Conservation (phyloP, 176 grass and related monocot species). For the Musa beccarii region DNA sequence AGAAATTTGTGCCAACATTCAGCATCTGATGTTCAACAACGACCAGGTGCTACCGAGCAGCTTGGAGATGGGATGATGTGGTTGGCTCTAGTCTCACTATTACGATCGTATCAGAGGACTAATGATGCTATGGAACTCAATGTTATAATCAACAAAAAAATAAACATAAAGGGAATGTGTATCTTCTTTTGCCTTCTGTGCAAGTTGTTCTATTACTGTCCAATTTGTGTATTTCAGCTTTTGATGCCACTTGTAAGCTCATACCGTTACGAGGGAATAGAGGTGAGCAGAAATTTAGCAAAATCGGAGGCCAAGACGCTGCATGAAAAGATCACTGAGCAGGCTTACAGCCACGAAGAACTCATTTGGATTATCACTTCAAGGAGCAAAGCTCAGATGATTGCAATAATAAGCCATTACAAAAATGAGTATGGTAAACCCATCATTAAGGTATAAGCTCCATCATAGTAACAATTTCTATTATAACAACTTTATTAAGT, state of each 20-base stretch:
- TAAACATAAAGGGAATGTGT: no score
- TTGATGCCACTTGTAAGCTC: conserved; percentile 79
- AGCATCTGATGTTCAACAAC: not conserved
- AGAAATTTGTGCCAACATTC: not conserved
- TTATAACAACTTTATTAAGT: no score
- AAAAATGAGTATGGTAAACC: conserved; percentile 65
- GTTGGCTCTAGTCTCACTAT: not conserved
- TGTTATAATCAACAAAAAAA: not conserved
- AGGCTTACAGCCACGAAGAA: conserved; percentile 77
- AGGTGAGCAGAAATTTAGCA: conserved; percentile 59
- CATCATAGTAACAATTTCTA: not conserved
- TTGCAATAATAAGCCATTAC: conserved; percentile 75
- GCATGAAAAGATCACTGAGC: conserved; percentile 58
- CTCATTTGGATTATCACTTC: conserved; percentile 80
- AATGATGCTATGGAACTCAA: not conserved
- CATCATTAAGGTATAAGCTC: conserved; percentile 55
- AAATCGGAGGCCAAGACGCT: conserved; percentile 84
- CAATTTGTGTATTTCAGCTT: conserved; percentile 42
- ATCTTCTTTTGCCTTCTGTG: not conserved
- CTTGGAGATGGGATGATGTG: not conserved
- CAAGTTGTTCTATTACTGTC: not conserved
- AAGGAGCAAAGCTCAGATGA: conserved; percentile 82
- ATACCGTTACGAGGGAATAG: conserved; percentile 69
- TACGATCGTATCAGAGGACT: not conserved
- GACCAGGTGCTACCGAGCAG: not conserved